Conservation (phyloP, 345 rosid species). For the Citrus sp. region DNA sequence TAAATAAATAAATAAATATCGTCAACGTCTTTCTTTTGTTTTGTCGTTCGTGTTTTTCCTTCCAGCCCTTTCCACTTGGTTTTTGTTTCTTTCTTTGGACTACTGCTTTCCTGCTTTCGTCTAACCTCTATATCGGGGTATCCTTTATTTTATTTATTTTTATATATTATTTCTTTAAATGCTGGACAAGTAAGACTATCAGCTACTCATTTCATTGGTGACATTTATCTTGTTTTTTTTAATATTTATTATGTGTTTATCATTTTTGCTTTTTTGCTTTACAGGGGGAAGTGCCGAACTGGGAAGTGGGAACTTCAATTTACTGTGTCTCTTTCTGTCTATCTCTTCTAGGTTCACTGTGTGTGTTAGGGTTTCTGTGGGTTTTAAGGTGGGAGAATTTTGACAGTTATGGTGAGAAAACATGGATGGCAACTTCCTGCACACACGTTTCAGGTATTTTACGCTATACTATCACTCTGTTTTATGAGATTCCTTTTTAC, state of each 20-base stretch:
- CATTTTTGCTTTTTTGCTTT: background rate
- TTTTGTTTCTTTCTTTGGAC: background rate
- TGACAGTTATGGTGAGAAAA: constrained; percentile 76
- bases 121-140: background rate
- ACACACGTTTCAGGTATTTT: constrained; percentile 79
- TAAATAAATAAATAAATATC: background rate
- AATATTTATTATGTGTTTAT: background rate
- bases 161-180: background rate
- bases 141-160: background rate
- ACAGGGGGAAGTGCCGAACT: background rate
- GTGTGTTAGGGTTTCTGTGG: constrained; percentile 1
- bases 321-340: background rate
- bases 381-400: constrained; percentile 19
- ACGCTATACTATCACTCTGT: background rate
- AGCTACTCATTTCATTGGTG: background rate
- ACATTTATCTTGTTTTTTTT: background rate
- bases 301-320: background rate
- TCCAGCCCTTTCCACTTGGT: background rate
- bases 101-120: background rate
- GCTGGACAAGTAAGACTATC: background rate
- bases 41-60: constrained; percentile 2
- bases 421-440: constrained; percentile 99
- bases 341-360: background rate
- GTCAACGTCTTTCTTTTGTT: background rate
- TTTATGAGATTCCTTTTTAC: background rate